phyloP scores from a whole-genome alignment of 2,329 filamentous ascomycete species.

The Cladorrhinum sp. region DNA sequence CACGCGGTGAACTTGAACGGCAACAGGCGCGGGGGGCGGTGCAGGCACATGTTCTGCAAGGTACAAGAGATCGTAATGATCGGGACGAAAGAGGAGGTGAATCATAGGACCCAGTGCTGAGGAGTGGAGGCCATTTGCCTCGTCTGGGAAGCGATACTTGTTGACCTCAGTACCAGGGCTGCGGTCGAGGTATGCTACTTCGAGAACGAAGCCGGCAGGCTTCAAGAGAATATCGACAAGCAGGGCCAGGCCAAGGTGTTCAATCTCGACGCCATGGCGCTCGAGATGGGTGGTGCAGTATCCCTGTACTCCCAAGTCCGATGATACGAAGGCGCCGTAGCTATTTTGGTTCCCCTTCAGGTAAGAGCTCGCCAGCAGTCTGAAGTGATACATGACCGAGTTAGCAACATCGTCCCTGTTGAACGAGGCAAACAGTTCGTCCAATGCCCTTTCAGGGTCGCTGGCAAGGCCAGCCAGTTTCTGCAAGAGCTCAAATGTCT shows the following conservation, averaged over 20 bases:
- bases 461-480: conserved; percentile 59
- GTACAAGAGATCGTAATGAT: conserved; percentile 94
- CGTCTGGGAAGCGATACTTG: conserved; percentile 61
- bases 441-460: conserved; percentile 55
- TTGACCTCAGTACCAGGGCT: conserved; percentile 76
- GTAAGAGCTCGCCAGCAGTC: conserved; percentile 80
- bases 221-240: conserved; percentile 77
- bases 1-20: conserved; percentile 54
- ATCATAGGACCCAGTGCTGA: conserved; percentile 50
- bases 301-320: conserved; percentile 51
- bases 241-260: conserved; percentile 79
- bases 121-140: conserved; percentile 45
- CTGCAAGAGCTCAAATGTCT: conserved; percentile 65
- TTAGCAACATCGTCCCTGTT: conserved; percentile 68
- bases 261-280: conserved; percentile 77
- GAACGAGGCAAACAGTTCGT: conserved; percentile 62
- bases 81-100: conserved; percentile 63
- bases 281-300: conserved; percentile 73
- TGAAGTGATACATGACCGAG: conserved; percentile 78
- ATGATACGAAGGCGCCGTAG: conserved; percentile 69
- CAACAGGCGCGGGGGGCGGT: conserved; percentile 29
- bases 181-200: conserved; percentile 88
- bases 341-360: conserved; percentile 69
- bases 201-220: conserved; percentile 73
- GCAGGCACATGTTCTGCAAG: conserved; percentile 26